Evolutionary conservation across 139 green algal species (phyloP), one percentile per base, ranked within the genome.

Genomic region (Picochlorum sp.): DNA sequence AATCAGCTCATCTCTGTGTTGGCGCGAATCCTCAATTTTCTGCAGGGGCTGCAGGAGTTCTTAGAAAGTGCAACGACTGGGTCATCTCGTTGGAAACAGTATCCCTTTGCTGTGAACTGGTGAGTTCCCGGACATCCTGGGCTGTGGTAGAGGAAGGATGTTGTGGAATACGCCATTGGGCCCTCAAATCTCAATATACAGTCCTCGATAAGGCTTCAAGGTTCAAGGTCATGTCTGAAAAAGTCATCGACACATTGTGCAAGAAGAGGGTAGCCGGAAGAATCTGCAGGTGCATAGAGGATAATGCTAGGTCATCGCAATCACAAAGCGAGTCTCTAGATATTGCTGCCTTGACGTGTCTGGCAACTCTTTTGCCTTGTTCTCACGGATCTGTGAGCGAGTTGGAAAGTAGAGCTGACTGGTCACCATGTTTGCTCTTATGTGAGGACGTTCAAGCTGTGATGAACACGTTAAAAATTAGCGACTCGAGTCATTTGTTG

Each of bases 261-360:
- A 60, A 71, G 10, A 72, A 72, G 3, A 28, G 31, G 14, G 67
- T 81, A n/a, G 34, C 75, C 1, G 52, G 59, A 2, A 59, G 64
- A 60, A 68, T 88, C 18, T 85, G 80, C 63, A 31, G 49, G 11
- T 69, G 68, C 21, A 58, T 87, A 34, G 78, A 85, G 44, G 71
- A 75, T 56, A 26, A 20, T 26, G n/a, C 47, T 20, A 54, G 47
- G 47, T 20, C 47, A 20, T 20, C 34, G 0, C 34, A 54, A 26
- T 54, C n/a, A 21, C 18, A 54, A 9, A 9, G 9, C 6, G 47
- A 21, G 8, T 26, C 18, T 26, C 7, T 54, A 26, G 47, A 21
- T 26, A 21, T 21, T 54, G 47, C 47, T 54, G 47, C 47, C 1
- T 54, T 54, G 47, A 54, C 16, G 9, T 26, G 18, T 20, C 47